Evolutionary conservation across 306 rosid species (phyloP), one percentile per base, ranked within the genome.

Genomic region (Ziziphus jujuba): DNA sequence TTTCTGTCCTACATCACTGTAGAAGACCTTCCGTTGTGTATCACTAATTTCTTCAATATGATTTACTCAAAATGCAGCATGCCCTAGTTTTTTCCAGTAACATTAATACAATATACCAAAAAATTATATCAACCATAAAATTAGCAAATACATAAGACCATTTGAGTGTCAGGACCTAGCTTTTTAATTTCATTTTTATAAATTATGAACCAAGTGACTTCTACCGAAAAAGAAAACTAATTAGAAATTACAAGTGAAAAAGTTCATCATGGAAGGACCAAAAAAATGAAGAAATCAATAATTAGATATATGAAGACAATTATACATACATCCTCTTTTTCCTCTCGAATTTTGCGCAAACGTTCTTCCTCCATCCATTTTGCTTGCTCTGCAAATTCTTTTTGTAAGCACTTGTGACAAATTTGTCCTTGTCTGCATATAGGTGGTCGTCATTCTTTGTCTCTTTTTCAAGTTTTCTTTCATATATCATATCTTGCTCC

Each of bases 371-470:
- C 99, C 79, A 82, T 75, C 80, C 90, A 91, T 65, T 75, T 88
- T 72, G 76, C 96, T 57, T 70, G 89, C 52, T 88, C 96, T 1
- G 86, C 95, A 65, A 93, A 95, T 82, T 88, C 83, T 25, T 90
- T 74, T 91, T 93, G 74, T 93, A 85, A 31, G 96, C 97, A 71
- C 85, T 77, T 0, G 97, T 90, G 51, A 93, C 71, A 74, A 78
- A 93, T 82, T 85, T 90, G 73, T 90, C 97, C 84, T 93, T 93
- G 68, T 84, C 87, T 6, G 86, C 89, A 73, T 66, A 90, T 49
- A 90, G 87, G 70, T 90, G 96, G 61, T 93, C 95, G 23, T 93
- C 97, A 80, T 86, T 67, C 86, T 81, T 90, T 79, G 95, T 83
- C 80, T 93, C 97, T 71, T 88, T 88, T 6, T 87, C 95, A 52